A percentile compares a stretch with the other conserved stretches of the same genome.
These are phyloP conservation scores for Sugiyamaella castrensis DNA, from an alignment of 1,139 yeast species.

Conservation along the genomic window DNA sequence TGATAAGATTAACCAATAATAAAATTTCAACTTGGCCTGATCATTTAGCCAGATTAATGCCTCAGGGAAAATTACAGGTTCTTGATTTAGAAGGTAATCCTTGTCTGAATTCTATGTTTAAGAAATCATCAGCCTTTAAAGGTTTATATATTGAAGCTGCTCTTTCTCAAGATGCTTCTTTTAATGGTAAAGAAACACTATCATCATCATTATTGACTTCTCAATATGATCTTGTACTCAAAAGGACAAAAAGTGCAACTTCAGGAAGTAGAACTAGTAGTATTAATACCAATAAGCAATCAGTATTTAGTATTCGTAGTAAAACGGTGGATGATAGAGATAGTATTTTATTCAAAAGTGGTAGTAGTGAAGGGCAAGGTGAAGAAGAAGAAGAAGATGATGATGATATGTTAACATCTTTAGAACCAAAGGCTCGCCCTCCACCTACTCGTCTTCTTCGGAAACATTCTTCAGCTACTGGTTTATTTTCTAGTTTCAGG, in stretches of 20 bases:
- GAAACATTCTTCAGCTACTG: constrained; percentile 12
- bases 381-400: constrained; percentile 26
- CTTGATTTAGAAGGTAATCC: constrained; percentile 37
- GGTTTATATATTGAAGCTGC: constrained; percentile 22
- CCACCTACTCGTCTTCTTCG: constrained; percentile 5
- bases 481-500: constrained; percentile 4
- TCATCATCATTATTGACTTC: background rate
- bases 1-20: constrained; percentile 30
- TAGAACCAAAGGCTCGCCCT: constrained; percentile 24
- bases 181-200: background rate
- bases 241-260: constrained; percentile 3
- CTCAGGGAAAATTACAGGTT: constrained; percentile 27
- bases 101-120: constrained; percentile 27
- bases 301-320: background rate
- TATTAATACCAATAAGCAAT: constrained; percentile 1
- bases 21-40: constrained; percentile 35
- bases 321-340: too few relatives aligned
- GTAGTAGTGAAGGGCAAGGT: constrained; percentile 1
- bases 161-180: background rate
- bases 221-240: background rate
- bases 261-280: constrained; percentile 3
- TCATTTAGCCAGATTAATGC: constrained; percentile 28
- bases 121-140: constrained; percentile 22
- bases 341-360: background rate
- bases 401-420: constrained; percentile 29